These are phyloP conservation scores for Mimosa pudica DNA, from an alignment of 306 rosid genomes.

Conservation along the genomic window DNA sequence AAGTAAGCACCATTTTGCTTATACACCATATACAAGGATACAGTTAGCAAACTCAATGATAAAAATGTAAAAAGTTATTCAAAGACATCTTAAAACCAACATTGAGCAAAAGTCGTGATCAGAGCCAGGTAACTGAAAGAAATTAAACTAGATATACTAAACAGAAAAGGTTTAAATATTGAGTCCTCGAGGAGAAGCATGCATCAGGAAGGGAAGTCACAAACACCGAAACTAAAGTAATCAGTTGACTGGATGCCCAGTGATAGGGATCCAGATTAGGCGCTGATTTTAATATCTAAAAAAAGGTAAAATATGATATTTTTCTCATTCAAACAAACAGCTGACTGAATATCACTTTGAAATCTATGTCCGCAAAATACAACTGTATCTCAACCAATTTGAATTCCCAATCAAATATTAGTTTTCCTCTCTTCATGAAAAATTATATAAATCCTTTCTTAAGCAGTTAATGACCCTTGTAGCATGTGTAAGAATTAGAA, in stretches of 20 bases:
- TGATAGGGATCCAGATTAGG: too few relatives aligned
- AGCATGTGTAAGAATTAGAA: not conserved
- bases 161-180: conserved; percentile 19
- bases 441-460: conserved; percentile 22
- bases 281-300: too few relatives aligned
- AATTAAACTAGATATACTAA: conserved; percentile 11
- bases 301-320: too few relatives aligned
- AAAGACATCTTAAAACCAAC: conserved; percentile 13
- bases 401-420: not conserved
- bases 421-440: conserved; percentile 22
- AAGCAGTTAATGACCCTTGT: conserved; percentile 9
- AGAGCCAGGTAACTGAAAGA: conserved; percentile 25
- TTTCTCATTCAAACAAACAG: conserved; percentile 13
- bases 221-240: too few relatives aligned
- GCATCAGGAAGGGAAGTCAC: too few relatives aligned
- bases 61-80: conserved; percentile 5
- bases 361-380: not conserved
- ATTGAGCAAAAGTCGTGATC: conserved; percentile 12
- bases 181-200: too few relatives aligned
- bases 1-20: conserved; percentile 7
- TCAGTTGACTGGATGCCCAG: too few relatives aligned
- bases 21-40: conserved; percentile 22
- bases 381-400: conserved; percentile 16
- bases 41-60: conserved; percentile 29
- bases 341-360: not conserved